Evolutionary conservation across 2,329 filamentous ascomycete genomes (phyloP), one percentile per base, ranked within the genome.

Genomic region (Hypoxylon sp.): DNA sequence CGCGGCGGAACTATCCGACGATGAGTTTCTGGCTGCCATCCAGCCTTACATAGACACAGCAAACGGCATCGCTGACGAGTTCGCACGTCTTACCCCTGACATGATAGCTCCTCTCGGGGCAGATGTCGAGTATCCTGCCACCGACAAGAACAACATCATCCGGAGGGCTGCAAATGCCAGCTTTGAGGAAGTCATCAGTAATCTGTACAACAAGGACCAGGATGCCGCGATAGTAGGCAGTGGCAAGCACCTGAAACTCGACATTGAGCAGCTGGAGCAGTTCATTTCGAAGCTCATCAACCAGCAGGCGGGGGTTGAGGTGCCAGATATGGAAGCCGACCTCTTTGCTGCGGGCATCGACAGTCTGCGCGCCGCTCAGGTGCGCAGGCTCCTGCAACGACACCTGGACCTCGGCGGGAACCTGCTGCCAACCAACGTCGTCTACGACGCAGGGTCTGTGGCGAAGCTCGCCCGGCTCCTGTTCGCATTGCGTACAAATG

Each of bases 81-180:
- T 78, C 55, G 75, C 77, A 0, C 77, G 77, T 35, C 74, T 80
- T 13, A 70, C 77, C 1, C 69, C 69, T n/a, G 77, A 78, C 18
- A 74, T 78, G 69, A 67, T 79, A 18, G 63, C 67, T 6, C 61
- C 73, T 2, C 50, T 79, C 2, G 68, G 73, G 2, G 56, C 55
- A 5, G 69, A 70, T 15, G 61, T 72, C 2, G 67, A 71, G 21
- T 78, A 75, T 38, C 76, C 77, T 1, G 69, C 68, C 13, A 80
- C 78, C 0, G 79, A 80, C 58, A 81, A 81, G 66, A 74, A 74
- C 2, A 79, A 75, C 9, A 75, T 80, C 61, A 80, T 81, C 53
- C 73, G 79, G 3, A 71, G 73, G 0, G 72, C 75, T 20, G 73
- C 77, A 1, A 77, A 78, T 50, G 29, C 59, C 4, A 62, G 68